These are phyloP conservation scores for Penicillium crustosum DNA, from an alignment of 2,329 filamentous ascomycete species.

Conservation along the genomic window DNA sequence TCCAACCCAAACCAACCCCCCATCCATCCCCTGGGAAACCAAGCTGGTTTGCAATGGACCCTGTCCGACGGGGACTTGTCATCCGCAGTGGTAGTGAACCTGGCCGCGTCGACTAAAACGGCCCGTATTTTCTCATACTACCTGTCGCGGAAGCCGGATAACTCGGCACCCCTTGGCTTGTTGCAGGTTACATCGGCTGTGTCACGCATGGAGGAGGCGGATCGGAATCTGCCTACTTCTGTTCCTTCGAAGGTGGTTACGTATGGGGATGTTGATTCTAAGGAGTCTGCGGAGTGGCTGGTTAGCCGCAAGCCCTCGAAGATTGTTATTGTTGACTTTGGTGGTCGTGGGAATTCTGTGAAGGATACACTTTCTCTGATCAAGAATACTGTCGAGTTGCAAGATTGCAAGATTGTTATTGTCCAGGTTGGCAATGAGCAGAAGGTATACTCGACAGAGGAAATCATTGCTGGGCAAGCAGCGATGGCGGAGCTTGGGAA, in stretches of 20 bases:
- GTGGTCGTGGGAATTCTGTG: slow-evolving; percentile 10
- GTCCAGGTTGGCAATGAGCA: slow-evolving; percentile 19
- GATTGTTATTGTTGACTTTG: slow-evolving; percentile 22
- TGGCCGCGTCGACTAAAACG: slow-evolving; percentile 34
- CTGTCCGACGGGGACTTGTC: slow-evolving; percentile 34
- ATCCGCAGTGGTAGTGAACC: slow-evolving; percentile 34
- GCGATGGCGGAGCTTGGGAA: slow-evolving; percentile 6
- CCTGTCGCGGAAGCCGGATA: slow-evolving; percentile 18
- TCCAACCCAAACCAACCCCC: slow-evolving; percentile 16
- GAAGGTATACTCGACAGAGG: slow-evolving; percentile 13
- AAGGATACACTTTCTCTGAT: slow-evolving; percentile 4
- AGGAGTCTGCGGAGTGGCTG: slow-evolving; percentile 11
- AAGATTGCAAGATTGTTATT: slow-evolving; percentile 7
- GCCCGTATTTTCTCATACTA: slow-evolving; percentile 30
- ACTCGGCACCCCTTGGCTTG: slow-evolving; percentile 22
- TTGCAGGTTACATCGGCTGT: slow-evolving; percentile 31
- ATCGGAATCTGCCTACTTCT: neutral
- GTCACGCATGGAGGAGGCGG: slow-evolving; percentile 8
- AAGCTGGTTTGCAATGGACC: slow-evolving; percentile 25
- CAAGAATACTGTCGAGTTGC: neutral
- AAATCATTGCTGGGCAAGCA: neutral
- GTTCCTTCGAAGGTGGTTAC: slow-evolving; percentile 12
- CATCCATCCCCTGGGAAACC: slow-evolving; percentile 19
- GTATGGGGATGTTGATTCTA: slow-evolving; percentile 5
- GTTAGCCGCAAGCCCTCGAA: slow-evolving; percentile 4